phyloP scores from a whole-genome alignment of 1,284 basidiomycete genomes.

The Gastroboletus turbinatus region DNA sequence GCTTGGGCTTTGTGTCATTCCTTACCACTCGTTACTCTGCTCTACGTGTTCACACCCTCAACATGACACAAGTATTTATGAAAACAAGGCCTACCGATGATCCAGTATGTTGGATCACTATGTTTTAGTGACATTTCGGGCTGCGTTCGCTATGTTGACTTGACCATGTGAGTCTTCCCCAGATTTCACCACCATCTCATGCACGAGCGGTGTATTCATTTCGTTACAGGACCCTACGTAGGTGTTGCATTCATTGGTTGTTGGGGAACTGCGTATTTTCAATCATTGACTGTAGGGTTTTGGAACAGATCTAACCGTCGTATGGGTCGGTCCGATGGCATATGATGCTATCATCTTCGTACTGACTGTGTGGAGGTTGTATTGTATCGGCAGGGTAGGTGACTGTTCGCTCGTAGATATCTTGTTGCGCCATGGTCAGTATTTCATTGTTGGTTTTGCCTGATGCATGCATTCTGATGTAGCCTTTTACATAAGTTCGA shows the following conservation, averaged over 20 bases:
- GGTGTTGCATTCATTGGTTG: background rate
- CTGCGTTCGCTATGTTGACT: background rate
- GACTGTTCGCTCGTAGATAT: conserved; percentile 5
- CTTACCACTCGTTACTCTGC: conserved; percentile 39
- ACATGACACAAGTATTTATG: background rate
- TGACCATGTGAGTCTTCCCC: background rate
- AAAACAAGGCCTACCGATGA: background rate
- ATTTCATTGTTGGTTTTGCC: too few species aligned
- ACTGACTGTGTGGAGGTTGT: conserved; percentile 10
- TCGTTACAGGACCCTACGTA: conserved; percentile 5
- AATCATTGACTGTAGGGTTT: background rate
- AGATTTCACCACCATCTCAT: background rate
- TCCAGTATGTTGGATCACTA: conserved; percentile 1
- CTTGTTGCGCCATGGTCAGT: conserved; percentile 19
- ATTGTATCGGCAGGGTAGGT: background rate
- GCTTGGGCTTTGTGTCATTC: conserved; percentile 21
- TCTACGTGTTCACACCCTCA: conserved; percentile 22
- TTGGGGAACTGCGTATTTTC: background rate
- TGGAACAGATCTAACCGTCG: background rate
- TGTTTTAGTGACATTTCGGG: background rate
- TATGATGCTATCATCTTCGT: conserved; percentile 18
- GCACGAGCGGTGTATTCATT: background rate
- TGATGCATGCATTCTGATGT: background rate
- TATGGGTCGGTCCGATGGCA: conserved; percentile 6
- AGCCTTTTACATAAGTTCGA: conserved; percentile 5